phyloP scores from a whole-genome alignment of 2,329 filamentous ascomycete species.

The Talaromyces rugulosus region DNA sequence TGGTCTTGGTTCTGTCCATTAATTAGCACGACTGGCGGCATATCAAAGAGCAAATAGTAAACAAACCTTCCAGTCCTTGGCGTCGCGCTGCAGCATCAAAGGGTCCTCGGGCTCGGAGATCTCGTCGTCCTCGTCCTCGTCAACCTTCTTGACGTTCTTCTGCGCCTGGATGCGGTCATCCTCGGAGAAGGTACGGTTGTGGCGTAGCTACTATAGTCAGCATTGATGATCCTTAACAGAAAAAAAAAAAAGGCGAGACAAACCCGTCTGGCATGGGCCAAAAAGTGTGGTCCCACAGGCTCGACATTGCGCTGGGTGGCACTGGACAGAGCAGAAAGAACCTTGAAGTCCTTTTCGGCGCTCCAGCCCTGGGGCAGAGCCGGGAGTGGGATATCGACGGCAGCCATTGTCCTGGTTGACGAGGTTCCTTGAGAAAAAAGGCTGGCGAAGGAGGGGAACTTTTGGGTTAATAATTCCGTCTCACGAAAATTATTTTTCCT shows the following conservation, averaged over 20 bases:
- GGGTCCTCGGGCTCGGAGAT: conserved; percentile 93
- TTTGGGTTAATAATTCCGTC: neutral
- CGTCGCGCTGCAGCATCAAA: conserved; percentile 84
- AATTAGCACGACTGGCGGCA: conserved; percentile 13
- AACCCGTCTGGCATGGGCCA: conserved; percentile 92
- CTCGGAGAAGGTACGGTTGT: conserved; percentile 97
- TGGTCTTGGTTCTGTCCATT: conserved; percentile 76
- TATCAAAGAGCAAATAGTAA: neutral
- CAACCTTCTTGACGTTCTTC: conserved; percentile 90
- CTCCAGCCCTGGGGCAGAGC: conserved; percentile 75
- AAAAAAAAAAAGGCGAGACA: conserved; percentile 19
- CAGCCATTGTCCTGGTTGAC: conserved; percentile 10
- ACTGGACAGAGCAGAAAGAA: conserved; percentile 69
- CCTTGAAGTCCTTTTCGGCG: conserved; percentile 84
- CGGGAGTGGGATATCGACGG: conserved; percentile 54
- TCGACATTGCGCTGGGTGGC: conserved; percentile 85
- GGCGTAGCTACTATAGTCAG: conserved; percentile 57
- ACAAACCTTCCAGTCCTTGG: conserved; percentile 98
- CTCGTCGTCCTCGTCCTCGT: conserved; percentile 85
- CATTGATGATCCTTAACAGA: neutral
- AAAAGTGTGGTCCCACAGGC: conserved; percentile 94
- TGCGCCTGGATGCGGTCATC: conserved; percentile 97
- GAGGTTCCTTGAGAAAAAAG: conserved; percentile 2
- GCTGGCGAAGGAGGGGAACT: conserved; percentile 2
- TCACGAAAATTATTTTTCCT: conserved; percentile 29